A percentile compares a stretch with the other conserved stretches of the same genome.
phyloP scores from a whole-genome alignment of 352 stramenopile species.

The Phytophthora podocarpi region DNA sequence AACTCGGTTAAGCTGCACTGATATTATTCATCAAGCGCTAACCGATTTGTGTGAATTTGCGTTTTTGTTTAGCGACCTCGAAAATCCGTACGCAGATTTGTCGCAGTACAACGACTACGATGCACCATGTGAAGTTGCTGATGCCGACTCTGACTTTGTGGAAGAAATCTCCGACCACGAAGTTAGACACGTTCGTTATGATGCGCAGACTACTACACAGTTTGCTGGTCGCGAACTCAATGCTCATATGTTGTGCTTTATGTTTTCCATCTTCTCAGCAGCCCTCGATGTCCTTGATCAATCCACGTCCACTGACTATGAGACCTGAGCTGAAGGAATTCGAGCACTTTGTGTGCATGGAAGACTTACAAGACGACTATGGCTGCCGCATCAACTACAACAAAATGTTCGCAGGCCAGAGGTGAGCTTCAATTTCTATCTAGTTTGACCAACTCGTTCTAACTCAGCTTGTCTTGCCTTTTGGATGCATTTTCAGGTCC shows the following conservation, averaged over 20 bases:
- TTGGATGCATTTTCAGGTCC: slow-evolving; percentile 14
- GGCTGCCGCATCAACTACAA: slow-evolving; percentile 70
- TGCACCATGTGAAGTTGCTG: slow-evolving; percentile 21
- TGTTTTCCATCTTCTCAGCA: not conserved
- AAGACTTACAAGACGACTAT: slow-evolving; percentile 57
- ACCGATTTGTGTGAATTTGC: slow-evolving; percentile 4
- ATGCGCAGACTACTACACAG: not conserved
- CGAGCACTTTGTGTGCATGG: slow-evolving; percentile 68
- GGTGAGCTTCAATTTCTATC: slow-evolving; percentile 29
- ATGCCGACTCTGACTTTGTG: slow-evolving; percentile 35
- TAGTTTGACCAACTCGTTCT: not conserved
- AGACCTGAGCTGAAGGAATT: slow-evolving; percentile 62
- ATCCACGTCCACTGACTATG: slow-evolving; percentile 20
- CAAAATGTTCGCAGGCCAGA: slow-evolving; percentile 75
- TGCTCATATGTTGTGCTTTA: not conserved
- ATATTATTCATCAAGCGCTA: not conserved
- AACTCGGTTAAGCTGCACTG: not conserved
- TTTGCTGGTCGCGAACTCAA: not conserved
- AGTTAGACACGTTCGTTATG: slow-evolving; percentile 25
- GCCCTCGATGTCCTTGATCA: slow-evolving; percentile 16
- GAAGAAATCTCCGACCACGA: slow-evolving; percentile 79
- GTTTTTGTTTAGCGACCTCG: slow-evolving; percentile 32
- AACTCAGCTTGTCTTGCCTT: not conserved
- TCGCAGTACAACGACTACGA: slow-evolving; percentile 37
- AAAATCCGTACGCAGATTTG: slow-evolving; percentile 48